phyloP scores from a whole-genome alignment of 805 yeast genomes.

The Sugiyamaella smithiae region DNA sequence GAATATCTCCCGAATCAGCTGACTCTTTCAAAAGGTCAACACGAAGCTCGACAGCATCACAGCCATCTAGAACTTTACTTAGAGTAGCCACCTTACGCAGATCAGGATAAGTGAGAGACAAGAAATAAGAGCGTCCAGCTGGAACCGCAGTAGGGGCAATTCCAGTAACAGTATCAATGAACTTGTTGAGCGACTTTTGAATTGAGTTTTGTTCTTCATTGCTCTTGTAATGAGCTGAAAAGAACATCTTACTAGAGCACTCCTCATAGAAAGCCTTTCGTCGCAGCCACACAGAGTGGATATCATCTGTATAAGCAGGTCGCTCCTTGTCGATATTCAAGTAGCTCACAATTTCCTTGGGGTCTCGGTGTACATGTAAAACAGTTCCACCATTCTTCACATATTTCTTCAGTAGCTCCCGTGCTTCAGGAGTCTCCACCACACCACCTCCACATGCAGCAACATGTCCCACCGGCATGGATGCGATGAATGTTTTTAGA shows the following conservation, averaged over 20 bases:
- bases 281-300: slow-evolving; percentile 76
- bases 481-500: slow-evolving; percentile 47
- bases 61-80: slow-evolving; percentile 59
- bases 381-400: slow-evolving; percentile 67
- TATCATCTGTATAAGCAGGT: slow-evolving; percentile 83
- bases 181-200: slow-evolving; percentile 56
- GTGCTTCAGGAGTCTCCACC: slow-evolving; percentile 71
- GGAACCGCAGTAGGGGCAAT: slow-evolving; percentile 40
- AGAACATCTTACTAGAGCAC: slow-evolving; percentile 75
- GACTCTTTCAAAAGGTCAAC: slow-evolving; percentile 62
- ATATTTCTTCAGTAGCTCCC: slow-evolving; percentile 59
- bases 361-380: slow-evolving; percentile 84
- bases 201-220: slow-evolving; percentile 54
- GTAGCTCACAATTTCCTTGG: slow-evolving; percentile 73
- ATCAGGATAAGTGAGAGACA: slow-evolving; percentile 69
- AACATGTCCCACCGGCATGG: slow-evolving; percentile 53
- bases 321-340: slow-evolving; percentile 75
- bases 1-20: slow-evolving; percentile 30
- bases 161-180: slow-evolving; percentile 63
- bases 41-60: slow-evolving; percentile 79
- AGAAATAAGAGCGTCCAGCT: slow-evolving; percentile 53
- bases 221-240: slow-evolving; percentile 65
- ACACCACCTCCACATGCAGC: slow-evolving; percentile 97
- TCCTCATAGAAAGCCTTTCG: slow-evolving; percentile 77
- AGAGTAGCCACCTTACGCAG: slow-evolving; percentile 48